Percentiles rank a stretch among this genome's conserved stretches.
phyloP scores from a whole-genome alignment of 2,329 filamentous ascomycete species.

The Teratosphaeria destructans region DNA sequence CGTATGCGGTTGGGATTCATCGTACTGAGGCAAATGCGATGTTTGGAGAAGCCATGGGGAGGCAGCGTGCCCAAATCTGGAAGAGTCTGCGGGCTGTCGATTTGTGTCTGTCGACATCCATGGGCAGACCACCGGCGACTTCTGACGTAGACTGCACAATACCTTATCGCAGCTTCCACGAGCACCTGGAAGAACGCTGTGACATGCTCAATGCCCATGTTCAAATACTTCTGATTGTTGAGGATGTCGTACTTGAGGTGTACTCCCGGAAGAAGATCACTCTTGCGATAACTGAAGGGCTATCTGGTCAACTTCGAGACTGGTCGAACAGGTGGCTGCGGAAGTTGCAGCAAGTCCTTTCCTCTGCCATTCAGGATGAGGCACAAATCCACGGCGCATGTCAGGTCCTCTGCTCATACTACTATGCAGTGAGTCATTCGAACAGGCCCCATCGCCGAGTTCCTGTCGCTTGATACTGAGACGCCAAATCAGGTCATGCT shows the following conservation, averaged over 20 bases:
- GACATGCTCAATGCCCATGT: conserved; percentile 26
- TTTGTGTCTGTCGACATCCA: conserved; percentile 40
- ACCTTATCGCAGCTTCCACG: conserved; percentile 19
- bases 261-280: conserved; percentile 35
- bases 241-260: conserved; percentile 37
- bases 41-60: conserved; percentile 33
- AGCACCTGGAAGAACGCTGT: conserved; percentile 16
- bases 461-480: background rate
- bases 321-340: conserved; percentile 30
- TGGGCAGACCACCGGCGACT: conserved; percentile 44
- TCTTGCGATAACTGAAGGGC: conserved; percentile 30
- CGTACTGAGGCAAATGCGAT: conserved; percentile 42
- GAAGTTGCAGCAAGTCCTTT: conserved; percentile 18
- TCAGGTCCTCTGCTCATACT: conserved; percentile 42
- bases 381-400: conserved; percentile 34
- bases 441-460: background rate
- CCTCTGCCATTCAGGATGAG: conserved; percentile 9
- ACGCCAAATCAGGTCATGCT: conserved; percentile 26
- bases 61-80: conserved; percentile 38
- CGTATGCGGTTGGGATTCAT: conserved; percentile 44
- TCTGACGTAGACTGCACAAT: conserved; percentile 41
- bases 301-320: conserved; percentile 30
- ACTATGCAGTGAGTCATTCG: conserved; percentile 35
- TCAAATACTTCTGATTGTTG: conserved; percentile 40
- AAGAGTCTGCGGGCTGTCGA: conserved; percentile 44